Evolutionary conservation across 805 yeast genomes (phyloP).

Genomic region (Starmera quercuum): DNA sequence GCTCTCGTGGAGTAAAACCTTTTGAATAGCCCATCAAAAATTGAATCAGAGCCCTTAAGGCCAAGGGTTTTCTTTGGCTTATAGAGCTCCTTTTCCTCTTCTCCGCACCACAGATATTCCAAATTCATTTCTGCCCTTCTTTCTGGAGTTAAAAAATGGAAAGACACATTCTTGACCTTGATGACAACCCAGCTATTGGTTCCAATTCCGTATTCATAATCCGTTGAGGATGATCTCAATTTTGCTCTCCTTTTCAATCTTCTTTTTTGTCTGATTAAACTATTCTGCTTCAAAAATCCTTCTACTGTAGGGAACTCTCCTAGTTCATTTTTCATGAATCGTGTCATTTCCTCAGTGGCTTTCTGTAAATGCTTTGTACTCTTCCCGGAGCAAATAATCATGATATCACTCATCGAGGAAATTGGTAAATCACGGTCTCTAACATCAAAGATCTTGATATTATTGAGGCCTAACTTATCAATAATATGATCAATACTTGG

Average conservation of each 20-base stretch:
- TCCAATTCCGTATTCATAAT: slow-evolving; percentile 45
- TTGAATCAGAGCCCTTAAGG: slow-evolving; percentile 23
- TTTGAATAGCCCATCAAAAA: slow-evolving; percentile 36
- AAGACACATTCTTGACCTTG: slow-evolving; percentile 59
- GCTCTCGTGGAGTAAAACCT: slow-evolving; percentile 28
- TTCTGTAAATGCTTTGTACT: slow-evolving; percentile 68
- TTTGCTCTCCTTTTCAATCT: slow-evolving; percentile 46
- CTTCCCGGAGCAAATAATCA: slow-evolving; percentile 70
- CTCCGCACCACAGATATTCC: slow-evolving; percentile 53
- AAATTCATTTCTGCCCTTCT: slow-evolving; percentile 63
- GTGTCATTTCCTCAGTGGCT: slow-evolving; percentile 54
- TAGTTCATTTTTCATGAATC: slow-evolving; percentile 46
- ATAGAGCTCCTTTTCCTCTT: slow-evolving; percentile 24
- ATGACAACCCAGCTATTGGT: slow-evolving; percentile 81
- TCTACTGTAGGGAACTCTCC: slow-evolving; percentile 48
- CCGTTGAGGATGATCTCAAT: slow-evolving; percentile 40
- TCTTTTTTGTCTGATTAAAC: slow-evolving; percentile 41
- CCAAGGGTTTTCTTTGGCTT: slow-evolving; percentile 1
- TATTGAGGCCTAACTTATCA: slow-evolving; percentile 56
- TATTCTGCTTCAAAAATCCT: slow-evolving; percentile 60
- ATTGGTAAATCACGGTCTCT: slow-evolving; percentile 33
- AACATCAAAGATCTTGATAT: slow-evolving; percentile 59
- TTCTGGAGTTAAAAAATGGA: slow-evolving; percentile 68
- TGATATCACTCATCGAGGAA: slow-evolving; percentile 34
- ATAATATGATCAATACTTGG: slow-evolving; percentile 40